These are phyloP conservation scores for Scorias spongiosa DNA, from an alignment of 2,329 filamentous ascomycete species.

Conservation along the genomic window DNA sequence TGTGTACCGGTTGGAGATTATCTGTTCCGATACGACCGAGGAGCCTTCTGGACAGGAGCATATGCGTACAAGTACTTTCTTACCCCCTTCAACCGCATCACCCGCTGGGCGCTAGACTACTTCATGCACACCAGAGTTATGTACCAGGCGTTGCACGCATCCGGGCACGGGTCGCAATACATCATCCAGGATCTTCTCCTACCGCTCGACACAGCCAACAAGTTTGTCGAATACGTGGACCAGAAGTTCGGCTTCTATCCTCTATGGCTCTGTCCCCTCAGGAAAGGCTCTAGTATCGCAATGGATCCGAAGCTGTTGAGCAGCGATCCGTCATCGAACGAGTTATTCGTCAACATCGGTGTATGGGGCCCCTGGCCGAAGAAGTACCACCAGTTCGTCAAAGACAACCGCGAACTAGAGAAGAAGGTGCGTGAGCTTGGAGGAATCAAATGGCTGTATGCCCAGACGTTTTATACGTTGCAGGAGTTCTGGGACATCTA, in stretches of 20 bases:
- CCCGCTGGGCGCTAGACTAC: conserved; percentile 42
- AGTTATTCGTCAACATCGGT: conserved; percentile 43
- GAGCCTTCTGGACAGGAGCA: conserved; percentile 48
- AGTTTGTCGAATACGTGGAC: conserved; percentile 40
- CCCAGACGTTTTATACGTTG: conserved; percentile 52
- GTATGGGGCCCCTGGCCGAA: conserved; percentile 41
- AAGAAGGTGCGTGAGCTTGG: conserved; percentile 41
- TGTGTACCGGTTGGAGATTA: conserved; percentile 36
- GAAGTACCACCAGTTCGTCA: conserved; percentile 32
- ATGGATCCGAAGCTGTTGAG: conserved; percentile 19
- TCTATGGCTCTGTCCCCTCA: conserved; percentile 43
- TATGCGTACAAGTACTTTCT: conserved; percentile 47
- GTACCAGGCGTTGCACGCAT: conserved; percentile 47
- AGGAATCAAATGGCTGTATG: conserved; percentile 57
- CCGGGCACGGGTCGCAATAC: conserved; percentile 39
- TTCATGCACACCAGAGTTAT: conserved; percentile 48
- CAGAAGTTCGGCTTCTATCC: conserved; percentile 37
- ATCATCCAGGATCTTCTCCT: conserved; percentile 50
- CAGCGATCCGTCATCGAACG: conserved; percentile 7
- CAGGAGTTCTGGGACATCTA: conserved; percentile 55
- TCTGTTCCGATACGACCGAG: conserved; percentile 48
- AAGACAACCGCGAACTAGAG: conserved; percentile 46
- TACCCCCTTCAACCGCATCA: conserved; percentile 44
- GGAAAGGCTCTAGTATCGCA: conserved; percentile 11
- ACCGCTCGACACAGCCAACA: conserved; percentile 35